Conservation (phyloP, 2,329 filamentous ascomycete genomes). For the Talaromyces funiculosus region DNA sequence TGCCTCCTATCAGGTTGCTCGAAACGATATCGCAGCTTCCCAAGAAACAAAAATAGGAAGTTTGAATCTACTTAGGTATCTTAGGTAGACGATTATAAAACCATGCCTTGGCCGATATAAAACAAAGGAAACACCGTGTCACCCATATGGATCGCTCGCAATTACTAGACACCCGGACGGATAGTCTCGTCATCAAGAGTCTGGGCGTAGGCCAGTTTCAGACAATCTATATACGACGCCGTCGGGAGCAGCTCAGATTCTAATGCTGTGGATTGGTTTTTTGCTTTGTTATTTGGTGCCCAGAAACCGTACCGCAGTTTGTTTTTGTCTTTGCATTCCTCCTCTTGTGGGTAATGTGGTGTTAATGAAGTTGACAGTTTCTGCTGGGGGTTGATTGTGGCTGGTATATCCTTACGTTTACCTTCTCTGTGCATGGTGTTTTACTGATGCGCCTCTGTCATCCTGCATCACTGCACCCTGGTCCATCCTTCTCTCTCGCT, state of each 20-base stretch:
- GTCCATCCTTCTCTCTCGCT: constrained; percentile 23
- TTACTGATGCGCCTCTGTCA: background rate
- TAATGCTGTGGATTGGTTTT: constrained; percentile 44
- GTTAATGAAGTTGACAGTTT: constrained; percentile 38
- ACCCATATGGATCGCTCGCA: no score
- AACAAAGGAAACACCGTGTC: no score
- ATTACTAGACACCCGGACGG: no score
- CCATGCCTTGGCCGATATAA: no score
- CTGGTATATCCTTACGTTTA: constrained; percentile 25
- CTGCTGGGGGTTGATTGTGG: constrained; percentile 49
- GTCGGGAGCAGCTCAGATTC: constrained; percentile 45
- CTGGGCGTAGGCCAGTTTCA: no score
- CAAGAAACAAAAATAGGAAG: no score
- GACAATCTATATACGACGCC: no score
- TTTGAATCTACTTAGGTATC: no score
- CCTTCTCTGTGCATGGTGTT: background rate
- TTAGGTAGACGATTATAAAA: no score
- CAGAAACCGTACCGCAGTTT: constrained; percentile 36
- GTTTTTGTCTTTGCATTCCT: constrained; percentile 35
- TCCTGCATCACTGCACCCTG: background rate
- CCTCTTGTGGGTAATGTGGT: constrained; percentile 44
- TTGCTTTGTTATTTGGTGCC: constrained; percentile 37
- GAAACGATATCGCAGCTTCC: no score
- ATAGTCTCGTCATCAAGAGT: no score
- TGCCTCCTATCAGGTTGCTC: no score